Evolutionary conservation across 1,284 basidiomycete species (phyloP).

Genomic region (Cutaneotrichosporon spelunceum): DNA sequence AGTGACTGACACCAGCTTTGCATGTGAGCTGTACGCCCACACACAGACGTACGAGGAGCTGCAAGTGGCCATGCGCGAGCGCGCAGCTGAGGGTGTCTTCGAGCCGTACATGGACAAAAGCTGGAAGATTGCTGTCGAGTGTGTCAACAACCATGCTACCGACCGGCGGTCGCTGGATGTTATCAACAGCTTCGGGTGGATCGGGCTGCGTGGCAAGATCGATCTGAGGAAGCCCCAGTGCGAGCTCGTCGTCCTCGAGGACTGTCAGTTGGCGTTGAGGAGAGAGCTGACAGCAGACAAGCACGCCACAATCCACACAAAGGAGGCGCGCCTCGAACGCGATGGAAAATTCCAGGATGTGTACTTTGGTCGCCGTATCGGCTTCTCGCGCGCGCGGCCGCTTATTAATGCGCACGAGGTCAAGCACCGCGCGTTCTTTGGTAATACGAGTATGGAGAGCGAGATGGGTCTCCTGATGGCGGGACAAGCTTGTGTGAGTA

Average conservation of each 20-base stretch:
- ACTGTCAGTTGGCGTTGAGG: constrained; percentile 60
- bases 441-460: constrained; percentile 97
- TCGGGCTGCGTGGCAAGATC: constrained; percentile 68
- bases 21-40: constrained; percentile 71
- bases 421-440: constrained; percentile 85
- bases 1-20: constrained; percentile 59
- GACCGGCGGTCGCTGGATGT: constrained; percentile 52
- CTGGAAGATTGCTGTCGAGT: constrained; percentile 76
- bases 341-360: constrained; percentile 67
- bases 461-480: constrained; percentile 94
- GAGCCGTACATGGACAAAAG: constrained; percentile 63
- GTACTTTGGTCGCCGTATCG: constrained; percentile 81
- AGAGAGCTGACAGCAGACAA: constrained; percentile 30
- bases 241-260: constrained; percentile 78
- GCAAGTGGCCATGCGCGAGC: constrained; percentile 60
- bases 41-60: constrained; percentile 64
- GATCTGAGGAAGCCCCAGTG: constrained; percentile 79
- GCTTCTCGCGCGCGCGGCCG: constrained; percentile 66
- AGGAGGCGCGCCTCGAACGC: constrained; percentile 44
- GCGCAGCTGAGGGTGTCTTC: constrained; percentile 57
- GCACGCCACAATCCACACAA: constrained; percentile 25
- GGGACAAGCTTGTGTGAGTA: constrained; percentile 76
- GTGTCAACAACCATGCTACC: constrained; percentile 57
- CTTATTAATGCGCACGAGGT: constrained; percentile 73
- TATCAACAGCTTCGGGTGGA: constrained; percentile 79